Evolutionary conservation across 2,329 filamentous ascomycete genomes (phyloP).

Genomic region (Pseudogymnoascus sp.): DNA sequence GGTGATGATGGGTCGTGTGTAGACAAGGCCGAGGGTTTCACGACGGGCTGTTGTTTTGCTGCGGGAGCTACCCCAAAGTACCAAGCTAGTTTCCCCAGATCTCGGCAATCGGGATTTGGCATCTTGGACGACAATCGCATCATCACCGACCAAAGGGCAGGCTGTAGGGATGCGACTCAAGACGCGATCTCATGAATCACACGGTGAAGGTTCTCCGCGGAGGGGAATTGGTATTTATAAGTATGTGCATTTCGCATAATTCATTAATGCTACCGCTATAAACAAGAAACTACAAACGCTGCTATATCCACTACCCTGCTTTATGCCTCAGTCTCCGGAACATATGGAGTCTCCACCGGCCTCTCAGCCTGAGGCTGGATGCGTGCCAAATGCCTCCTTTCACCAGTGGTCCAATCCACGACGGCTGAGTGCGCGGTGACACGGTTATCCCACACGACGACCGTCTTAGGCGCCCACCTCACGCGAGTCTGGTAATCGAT

Average conservation of each 20-base stretch:
- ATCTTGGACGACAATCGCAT: slow-evolving; percentile 10
- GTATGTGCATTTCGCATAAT: slow-evolving; percentile 8
- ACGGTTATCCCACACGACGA: slow-evolving; percentile 79
- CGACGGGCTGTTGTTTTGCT: not conserved
- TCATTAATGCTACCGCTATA: slow-evolving; percentile 10
- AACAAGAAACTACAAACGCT: slow-evolving; percentile 61
- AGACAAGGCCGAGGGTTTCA: not conserved
- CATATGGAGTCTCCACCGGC: slow-evolving; percentile 62
- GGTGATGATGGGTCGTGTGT: not conserved
- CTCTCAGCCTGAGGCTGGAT: slow-evolving; percentile 76
- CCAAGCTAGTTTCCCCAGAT: not conserved
- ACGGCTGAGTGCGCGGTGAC: slow-evolving; percentile 73
- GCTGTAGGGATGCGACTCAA: not conserved
- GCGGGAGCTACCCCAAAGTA: not conserved
- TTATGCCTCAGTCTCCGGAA: slow-evolving; percentile 4
- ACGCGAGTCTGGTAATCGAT: slow-evolving; percentile 66
- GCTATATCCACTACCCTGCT: slow-evolving; percentile 67
- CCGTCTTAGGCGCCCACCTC: slow-evolving; percentile 68
- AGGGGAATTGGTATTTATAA: not conserved
- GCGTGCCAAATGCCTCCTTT: slow-evolving; percentile 69
- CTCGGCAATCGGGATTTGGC: slow-evolving; percentile 4
- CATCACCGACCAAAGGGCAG: slow-evolving; percentile 1
- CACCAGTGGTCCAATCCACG: slow-evolving; percentile 71
- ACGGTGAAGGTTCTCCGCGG: not conserved
- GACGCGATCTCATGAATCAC: not conserved